A percentile compares a stretch with the other conserved stretches of the same genome.
These are phyloP conservation scores for Apocynum venetum DNA, from an alignment of 257 asterid genomes.

Conservation along the genomic window DNA sequence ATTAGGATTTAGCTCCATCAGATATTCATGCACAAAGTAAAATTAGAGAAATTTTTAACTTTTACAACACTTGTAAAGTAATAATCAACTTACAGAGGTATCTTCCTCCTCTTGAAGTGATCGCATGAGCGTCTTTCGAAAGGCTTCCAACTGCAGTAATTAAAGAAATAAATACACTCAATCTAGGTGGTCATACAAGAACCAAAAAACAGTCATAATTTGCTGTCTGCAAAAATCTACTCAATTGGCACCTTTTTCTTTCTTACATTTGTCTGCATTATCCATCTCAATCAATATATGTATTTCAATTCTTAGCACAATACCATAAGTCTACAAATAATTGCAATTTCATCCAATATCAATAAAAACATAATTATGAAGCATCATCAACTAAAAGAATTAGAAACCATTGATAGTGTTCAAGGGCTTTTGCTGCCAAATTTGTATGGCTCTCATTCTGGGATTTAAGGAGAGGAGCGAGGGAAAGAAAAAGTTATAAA, in stretches of 20 bases:
- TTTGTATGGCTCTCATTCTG: not conserved
- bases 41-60: not conserved
- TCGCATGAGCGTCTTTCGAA: constrained; percentile 82
- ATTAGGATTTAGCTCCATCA: constrained; percentile 11
- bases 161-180: constrained; percentile 17
- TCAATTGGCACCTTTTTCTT: not conserved
- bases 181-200: constrained; percentile 2
- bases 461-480: not conserved
- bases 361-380: not conserved
- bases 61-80: not conserved
- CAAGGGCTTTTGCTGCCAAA: not conserved
- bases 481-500: not conserved
- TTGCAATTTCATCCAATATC: not conserved
- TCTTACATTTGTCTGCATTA: not conserved
- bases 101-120: constrained; percentile 88
- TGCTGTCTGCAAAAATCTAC: not conserved
- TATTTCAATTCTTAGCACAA: not conserved
- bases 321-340: not conserved
- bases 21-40: not conserved
- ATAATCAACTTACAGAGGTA: constrained; percentile 46
- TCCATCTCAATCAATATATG: not conserved
- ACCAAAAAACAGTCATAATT: not conserved
- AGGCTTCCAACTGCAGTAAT: constrained; percentile 68
- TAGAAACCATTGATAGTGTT: not conserved
- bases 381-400: not conserved